phyloP scores from a whole-genome alignment of 768 basidiomycete species.

The Mycena albidolilacea region DNA sequence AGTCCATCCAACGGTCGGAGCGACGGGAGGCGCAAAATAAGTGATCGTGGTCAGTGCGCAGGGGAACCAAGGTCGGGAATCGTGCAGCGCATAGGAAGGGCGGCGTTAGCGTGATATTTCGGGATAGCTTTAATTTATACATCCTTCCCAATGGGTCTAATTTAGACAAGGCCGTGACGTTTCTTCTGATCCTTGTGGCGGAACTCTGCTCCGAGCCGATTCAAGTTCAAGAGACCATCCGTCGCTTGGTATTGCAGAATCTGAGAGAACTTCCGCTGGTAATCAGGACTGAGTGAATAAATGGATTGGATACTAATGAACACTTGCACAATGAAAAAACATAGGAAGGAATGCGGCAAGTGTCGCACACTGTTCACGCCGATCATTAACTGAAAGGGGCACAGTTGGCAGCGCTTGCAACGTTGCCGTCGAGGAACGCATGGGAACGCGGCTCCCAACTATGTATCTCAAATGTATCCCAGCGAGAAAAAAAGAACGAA shows the following conservation, averaged over 20 bases:
- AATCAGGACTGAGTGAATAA: background rate
- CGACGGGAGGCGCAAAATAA: slow-evolving; percentile 9
- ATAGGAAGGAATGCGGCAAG: background rate
- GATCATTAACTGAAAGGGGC: background rate
- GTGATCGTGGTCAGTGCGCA: no score
- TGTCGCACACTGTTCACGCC: background rate
- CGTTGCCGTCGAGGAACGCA: background rate
- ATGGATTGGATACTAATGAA: background rate
- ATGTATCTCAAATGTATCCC: no score
- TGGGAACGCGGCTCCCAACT: no score
- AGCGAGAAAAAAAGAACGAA: no score
- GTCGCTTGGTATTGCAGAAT: background rate
- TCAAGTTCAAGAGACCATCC: no score
- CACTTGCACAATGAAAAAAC: background rate
- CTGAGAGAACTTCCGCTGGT: background rate
- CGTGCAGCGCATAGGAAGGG: background rate
- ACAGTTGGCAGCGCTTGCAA: background rate
- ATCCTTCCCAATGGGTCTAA: background rate
- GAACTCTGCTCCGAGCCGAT: no score
- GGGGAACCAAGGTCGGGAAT: no score
- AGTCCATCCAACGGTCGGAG: slow-evolving; percentile 21
- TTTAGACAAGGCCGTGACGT: background rate
- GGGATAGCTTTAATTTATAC: background rate
- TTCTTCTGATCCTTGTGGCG: background rate
- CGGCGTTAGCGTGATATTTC: background rate